Percentiles rank a stretch among this genome's conserved stretches.
Evolutionary conservation across 2,329 filamentous ascomycete genomes (phyloP).

Genomic region (Uncinocarpus reesii): DNA sequence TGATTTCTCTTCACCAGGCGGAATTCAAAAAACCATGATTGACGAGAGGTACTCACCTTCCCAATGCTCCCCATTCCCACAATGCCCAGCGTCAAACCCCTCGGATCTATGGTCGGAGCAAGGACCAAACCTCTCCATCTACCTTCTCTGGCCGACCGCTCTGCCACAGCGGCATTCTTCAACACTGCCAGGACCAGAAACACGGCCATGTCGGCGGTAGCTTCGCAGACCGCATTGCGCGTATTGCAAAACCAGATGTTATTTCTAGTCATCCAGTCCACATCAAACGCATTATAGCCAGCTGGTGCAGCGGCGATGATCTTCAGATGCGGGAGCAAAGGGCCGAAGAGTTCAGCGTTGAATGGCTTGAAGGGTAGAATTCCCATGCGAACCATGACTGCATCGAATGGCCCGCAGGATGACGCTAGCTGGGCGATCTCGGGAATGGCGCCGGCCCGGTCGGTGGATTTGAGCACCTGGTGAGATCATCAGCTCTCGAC

Average conservation of each 20-base stretch:
- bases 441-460: conserved; percentile 10
- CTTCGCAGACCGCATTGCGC: conserved; percentile 44
- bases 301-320: conserved; percentile 42
- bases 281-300: conserved; percentile 41
- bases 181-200: conserved; percentile 40
- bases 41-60: conserved; percentile 27
- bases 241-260: conserved; percentile 47
- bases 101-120: conserved; percentile 34
- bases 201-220: conserved; percentile 44
- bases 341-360: conserved; percentile 36
- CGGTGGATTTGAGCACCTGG: neutral
- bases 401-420: conserved; percentile 34
- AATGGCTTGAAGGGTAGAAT: conserved; percentile 43
- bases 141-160: conserved; percentile 31
- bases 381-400: conserved; percentile 43
- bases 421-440: conserved; percentile 8
- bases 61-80: conserved; percentile 43
- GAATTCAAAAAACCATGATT: neutral
- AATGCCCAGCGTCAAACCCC: conserved; percentile 39
- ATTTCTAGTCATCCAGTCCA: conserved; percentile 35
- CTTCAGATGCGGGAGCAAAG: conserved; percentile 35
- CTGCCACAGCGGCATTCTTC: conserved; percentile 37
- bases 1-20: neutral
- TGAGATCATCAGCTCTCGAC: too few species aligned
- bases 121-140: conserved; percentile 31